Percentiles rank a stretch among this genome's conserved stretches.
phyloP scores from a whole-genome alignment of 371 early-diverging fungal species.

The Mortierella sp. region DNA sequence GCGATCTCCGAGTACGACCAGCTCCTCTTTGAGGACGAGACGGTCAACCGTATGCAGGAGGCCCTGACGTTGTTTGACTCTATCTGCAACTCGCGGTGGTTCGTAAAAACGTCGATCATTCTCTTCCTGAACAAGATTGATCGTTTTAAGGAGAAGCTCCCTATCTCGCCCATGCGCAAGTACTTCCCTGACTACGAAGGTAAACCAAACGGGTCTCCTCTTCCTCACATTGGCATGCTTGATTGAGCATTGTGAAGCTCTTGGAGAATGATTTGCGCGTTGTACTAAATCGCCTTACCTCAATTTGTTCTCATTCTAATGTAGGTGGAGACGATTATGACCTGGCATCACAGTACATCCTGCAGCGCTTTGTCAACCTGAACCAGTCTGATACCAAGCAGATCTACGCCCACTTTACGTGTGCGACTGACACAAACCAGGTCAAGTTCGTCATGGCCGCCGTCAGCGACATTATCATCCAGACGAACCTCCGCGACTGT shows the following conservation, averaged over 20 bases:
- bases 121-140: conserved; percentile 97
- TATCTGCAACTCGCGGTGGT: conserved; percentile 96
- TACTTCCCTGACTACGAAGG: conserved; percentile 89
- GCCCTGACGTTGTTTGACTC: conserved; percentile 95
- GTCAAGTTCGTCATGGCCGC: conserved; percentile 96
- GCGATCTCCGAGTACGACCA: conserved; percentile 97
- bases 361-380: conserved; percentile 85
- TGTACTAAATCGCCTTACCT: too few relatives aligned
- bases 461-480: conserved; percentile 96
- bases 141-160: conserved; percentile 90
- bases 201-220: too few relatives aligned
- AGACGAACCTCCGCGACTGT: conserved; percentile 86
- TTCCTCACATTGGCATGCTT: too few relatives aligned
- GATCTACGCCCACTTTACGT: conserved; percentile 95
- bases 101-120: conserved; percentile 92
- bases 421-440: conserved; percentile 98
- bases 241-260: too few relatives aligned
- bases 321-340: conserved; percentile 83
- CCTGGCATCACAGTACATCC: conserved; percentile 86
- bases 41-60: conserved; percentile 96
- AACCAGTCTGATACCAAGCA: conserved; percentile 88
- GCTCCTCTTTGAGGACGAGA: conserved; percentile 94
- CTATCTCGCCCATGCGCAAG: conserved; percentile 81
- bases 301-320: background rate
- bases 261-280: too few relatives aligned